phyloP scores from a whole-genome alignment of 257 asterid species.

The Coffea canephora region DNA sequence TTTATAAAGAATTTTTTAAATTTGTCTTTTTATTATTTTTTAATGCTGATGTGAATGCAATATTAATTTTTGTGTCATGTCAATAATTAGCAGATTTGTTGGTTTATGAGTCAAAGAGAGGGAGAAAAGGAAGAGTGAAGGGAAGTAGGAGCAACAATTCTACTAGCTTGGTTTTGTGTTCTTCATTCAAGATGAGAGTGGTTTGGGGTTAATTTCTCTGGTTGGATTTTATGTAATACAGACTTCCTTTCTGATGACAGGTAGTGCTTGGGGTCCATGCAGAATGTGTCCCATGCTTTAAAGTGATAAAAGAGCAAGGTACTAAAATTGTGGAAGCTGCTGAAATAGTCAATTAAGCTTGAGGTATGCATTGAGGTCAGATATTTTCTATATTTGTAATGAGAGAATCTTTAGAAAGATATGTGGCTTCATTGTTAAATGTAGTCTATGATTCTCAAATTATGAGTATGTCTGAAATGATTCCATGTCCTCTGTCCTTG shows the following conservation, averaged over 20 bases:
- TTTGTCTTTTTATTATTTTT: background rate
- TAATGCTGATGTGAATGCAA: background rate
- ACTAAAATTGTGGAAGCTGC: slow-evolving; percentile 48
- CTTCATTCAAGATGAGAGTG: slow-evolving; percentile 22
- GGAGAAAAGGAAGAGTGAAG: slow-evolving; percentile 4
- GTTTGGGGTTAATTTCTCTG: slow-evolving; percentile 16
- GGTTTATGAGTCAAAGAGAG: background rate
- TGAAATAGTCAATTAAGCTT: slow-evolving; percentile 56
- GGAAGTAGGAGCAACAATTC: background rate
- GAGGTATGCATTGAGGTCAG: slow-evolving; percentile 62
- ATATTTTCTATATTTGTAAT: slow-evolving; percentile 28
- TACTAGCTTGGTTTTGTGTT: slow-evolving; percentile 20
- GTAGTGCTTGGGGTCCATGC: slow-evolving; percentile 68
- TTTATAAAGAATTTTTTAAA: background rate
- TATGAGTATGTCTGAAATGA: background rate
- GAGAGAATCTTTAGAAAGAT: slow-evolving; percentile 29
- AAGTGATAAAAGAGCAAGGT: slow-evolving; percentile 57
- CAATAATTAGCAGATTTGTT: background rate
- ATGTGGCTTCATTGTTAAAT: slow-evolving; percentile 11
- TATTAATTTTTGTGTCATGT: background rate
- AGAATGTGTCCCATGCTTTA: slow-evolving; percentile 68
- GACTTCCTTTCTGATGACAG: slow-evolving; percentile 66
- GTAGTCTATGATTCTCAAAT: background rate
- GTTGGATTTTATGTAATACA: slow-evolving; percentile 43
- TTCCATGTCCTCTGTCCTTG: background rate